Evolutionary conservation across 345 rosid species (phyloP), one percentile per base, ranked within the genome.

Genomic region (Arabis alpina): DNA sequence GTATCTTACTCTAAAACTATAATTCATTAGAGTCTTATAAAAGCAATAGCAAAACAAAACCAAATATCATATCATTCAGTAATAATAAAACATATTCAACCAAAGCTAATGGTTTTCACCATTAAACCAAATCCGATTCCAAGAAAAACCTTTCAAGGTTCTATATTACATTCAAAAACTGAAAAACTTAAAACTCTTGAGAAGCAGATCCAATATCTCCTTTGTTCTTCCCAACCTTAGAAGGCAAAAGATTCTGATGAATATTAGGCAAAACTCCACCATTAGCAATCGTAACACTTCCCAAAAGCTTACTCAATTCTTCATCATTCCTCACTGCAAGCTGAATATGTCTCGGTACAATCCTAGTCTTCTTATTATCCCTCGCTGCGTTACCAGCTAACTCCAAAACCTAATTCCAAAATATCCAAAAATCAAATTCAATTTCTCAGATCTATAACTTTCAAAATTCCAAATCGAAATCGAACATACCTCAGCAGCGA

Each of bases 311-410:
- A 69, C 94, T 84, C 5, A 88, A 42, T 36, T 88, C 94, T 34
- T 88, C 89, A n/a, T 88, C 94, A 15, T 88, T 88, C 59, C 91
- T 86, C 74, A 88, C 87, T 0, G 95, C 92, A 34, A 88, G 83
- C 55, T 88, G 95, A 41, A 88, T 86, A 41, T 88, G 94, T 72
- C 94, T 86, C 4, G 94, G 94, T 14, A 86, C 81, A 0, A 88
- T 88, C 0, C 95, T 51, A 0, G 84, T 86, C 86, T 83, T 88
- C 84, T 88, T 88, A 80, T 86, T 88, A 50, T 88, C 95, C 48
- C 95, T 84, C 0, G 95, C 95, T 3, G 92, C 92, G 44, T 88
- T 88, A 0, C 95, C 92, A 10, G 95, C 95, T 4, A 88, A 65
- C 73, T 88, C 95, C 79, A 88, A 55, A 7, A 88, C 90, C 95